phyloP scores from a whole-genome alignment of 768 basidiomycete species.

The Crucibulum laeve region DNA sequence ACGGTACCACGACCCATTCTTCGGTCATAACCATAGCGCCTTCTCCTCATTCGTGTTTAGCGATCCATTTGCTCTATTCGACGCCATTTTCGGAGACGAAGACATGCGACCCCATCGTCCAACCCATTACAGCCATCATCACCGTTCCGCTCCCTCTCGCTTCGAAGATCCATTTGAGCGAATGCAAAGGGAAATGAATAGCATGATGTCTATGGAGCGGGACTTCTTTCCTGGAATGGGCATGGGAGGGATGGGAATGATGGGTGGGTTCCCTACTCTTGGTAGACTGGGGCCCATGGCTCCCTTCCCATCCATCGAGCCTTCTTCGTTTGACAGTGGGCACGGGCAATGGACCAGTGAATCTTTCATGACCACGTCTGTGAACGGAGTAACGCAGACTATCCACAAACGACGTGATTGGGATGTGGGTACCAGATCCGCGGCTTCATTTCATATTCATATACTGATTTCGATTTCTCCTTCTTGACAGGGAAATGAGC shows the following conservation, averaged over 20 bases:
- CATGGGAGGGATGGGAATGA: too few species aligned
- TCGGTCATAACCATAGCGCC: conserved; percentile 19
- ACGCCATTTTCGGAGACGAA: conserved; percentile 60
- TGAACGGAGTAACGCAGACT: conserved; percentile 69
- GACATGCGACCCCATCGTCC: conserved; percentile 21
- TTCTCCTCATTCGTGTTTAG: conserved; percentile 49
- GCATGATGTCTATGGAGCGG: conserved; percentile 26
- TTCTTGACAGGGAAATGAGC: conserved; percentile 62
- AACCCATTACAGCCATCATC: conserved; percentile 22
- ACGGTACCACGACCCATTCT: conserved; percentile 39
- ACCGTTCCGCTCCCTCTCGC: conserved; percentile 15
- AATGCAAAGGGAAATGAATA: conserved; percentile 25
- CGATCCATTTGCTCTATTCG: conserved; percentile 73
- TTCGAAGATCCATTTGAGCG: conserved; percentile 26
- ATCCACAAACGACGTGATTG: conserved; percentile 50
- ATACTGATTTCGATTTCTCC: conserved; percentile 8
- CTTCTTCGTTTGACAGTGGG: conserved; percentile 23
- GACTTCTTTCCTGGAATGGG: conserved; percentile 23
- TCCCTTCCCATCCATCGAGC: conserved; percentile 19
- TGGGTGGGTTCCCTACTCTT: conserved; percentile 13
- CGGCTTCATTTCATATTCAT: neutral
- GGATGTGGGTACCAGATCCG: conserved; percentile 37
- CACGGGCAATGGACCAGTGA: conserved; percentile 44
- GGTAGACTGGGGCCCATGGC: conserved; percentile 13
- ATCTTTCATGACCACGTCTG: conserved; percentile 48